Conservation (phyloP, 495 filamentous ascomycete species). For the Astrocystis sublimbata region DNA sequence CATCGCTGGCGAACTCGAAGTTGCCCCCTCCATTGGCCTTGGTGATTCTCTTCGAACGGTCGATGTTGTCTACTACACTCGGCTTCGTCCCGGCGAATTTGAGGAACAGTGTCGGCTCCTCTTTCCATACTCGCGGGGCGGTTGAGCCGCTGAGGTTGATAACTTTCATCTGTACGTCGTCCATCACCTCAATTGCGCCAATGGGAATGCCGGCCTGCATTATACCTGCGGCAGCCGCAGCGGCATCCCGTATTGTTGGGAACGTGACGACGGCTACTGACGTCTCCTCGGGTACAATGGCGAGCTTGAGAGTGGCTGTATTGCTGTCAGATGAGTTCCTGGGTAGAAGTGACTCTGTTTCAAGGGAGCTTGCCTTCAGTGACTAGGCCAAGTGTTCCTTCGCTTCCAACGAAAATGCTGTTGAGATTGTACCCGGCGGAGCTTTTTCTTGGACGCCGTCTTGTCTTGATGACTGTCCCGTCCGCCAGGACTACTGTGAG, state of each 20-base stretch:
- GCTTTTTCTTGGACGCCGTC: slow-evolving; percentile 72
- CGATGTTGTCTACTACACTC: slow-evolving; percentile 68
- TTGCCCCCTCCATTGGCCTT: slow-evolving; percentile 61
- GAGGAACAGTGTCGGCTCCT: slow-evolving; percentile 79
- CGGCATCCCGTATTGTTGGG: slow-evolving; percentile 70
- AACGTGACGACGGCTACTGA: slow-evolving; percentile 78
- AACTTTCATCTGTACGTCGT: slow-evolving; percentile 78
- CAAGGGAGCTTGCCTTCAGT: slow-evolving; percentile 52
- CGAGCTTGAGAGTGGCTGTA: slow-evolving; percentile 67
- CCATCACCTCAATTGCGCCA: slow-evolving; percentile 81
- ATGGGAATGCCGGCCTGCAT: slow-evolving; percentile 73
- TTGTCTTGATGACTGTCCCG: slow-evolving; percentile 76
- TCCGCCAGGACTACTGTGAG: slow-evolving; percentile 78
- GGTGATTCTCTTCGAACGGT: slow-evolving; percentile 63
- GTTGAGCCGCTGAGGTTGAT: slow-evolving; percentile 73
- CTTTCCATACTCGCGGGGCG: slow-evolving; percentile 67
- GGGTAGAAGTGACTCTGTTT: background rate
- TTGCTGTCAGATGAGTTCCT: background rate
- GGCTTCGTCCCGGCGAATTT: slow-evolving; percentile 76
- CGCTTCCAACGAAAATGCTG: slow-evolving; percentile 71
- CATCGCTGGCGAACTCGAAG: slow-evolving; percentile 73
- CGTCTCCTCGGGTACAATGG: slow-evolving; percentile 69
- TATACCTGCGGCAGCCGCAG: slow-evolving; percentile 66
- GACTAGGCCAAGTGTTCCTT: slow-evolving; percentile 76
- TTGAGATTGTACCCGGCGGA: slow-evolving; percentile 82